Conservation (phyloP, 352 stramenopile species). For the Phytophthora pisi region DNA sequence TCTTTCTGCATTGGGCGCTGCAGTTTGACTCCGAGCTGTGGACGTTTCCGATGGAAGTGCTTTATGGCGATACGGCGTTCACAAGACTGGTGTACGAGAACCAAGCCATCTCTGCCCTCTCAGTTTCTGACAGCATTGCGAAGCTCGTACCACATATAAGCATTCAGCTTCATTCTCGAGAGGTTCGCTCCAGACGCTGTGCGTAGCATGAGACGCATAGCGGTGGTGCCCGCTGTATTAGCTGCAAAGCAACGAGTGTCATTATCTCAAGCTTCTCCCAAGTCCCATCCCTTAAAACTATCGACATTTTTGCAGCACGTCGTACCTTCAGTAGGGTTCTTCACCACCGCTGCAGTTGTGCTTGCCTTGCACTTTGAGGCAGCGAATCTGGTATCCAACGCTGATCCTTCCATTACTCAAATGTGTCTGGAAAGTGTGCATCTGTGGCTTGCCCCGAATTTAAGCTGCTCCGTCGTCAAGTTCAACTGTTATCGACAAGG, state of each 20-base stretch:
- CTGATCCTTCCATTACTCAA: background rate
- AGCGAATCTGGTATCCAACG: background rate
- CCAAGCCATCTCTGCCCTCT: constrained; percentile 38
- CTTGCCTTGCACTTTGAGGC: constrained; percentile 6
- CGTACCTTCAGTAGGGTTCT: constrained; percentile 24
- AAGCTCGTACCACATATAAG: constrained; percentile 39
- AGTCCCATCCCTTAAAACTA: too few species aligned
- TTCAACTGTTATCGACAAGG: constrained; percentile 20
- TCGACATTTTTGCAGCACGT: constrained; percentile 10
- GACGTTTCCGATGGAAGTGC: constrained; percentile 26
- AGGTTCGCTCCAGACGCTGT: background rate
- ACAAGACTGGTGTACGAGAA: constrained; percentile 49
- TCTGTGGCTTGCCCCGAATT: constrained; percentile 40
- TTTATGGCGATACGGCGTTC: constrained; percentile 48
- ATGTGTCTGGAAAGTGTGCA: constrained; percentile 30
- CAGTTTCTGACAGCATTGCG: constrained; percentile 17
- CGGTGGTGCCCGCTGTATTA: too few species aligned
- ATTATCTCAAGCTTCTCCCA: too few species aligned
- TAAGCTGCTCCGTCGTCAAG: constrained; percentile 41
- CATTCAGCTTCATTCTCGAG: constrained; percentile 32
- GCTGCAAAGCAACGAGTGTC: too few species aligned
- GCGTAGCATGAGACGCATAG: background rate
- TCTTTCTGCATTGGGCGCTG: constrained; percentile 7
- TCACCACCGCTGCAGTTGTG: background rate
- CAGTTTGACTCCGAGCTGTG: constrained; percentile 32